These are phyloP conservation scores for Aspergillus spinulosporus DNA, from an alignment of 2,329 filamentous ascomycete genomes.

Conservation along the genomic window DNA sequence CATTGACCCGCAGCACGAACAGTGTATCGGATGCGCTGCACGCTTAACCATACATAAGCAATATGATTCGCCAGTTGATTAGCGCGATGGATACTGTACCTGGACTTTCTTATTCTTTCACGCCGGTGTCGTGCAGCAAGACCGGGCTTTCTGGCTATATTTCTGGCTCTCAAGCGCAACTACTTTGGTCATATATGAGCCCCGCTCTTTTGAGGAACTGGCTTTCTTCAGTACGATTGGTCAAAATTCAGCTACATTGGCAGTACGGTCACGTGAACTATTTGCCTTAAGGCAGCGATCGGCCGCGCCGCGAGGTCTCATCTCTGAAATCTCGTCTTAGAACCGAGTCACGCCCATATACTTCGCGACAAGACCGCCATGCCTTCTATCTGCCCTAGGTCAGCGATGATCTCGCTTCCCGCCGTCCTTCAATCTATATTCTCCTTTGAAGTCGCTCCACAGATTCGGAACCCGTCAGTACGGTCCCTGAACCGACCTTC, in stretches of 20 bases:
- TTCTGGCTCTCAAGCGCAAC: no score
- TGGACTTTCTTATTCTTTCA: no score
- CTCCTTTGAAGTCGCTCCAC: constrained; percentile 24
- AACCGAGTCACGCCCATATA: background rate
- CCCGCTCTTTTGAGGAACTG: no score
- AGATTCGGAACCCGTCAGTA: constrained; percentile 15
- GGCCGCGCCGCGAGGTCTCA: background rate
- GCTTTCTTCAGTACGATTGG: background rate
- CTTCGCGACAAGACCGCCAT: constrained; percentile 15
- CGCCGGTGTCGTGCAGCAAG: no score
- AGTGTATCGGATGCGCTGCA: no score
- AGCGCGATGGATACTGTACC: no score
- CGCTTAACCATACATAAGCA: no score
- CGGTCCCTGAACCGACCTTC: constrained; percentile 1
- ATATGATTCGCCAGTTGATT: no score
- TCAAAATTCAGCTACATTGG: background rate
- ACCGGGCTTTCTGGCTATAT: no score
- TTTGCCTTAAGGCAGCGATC: background rate
- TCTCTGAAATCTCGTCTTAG: constrained; percentile 1
- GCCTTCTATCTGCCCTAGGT: constrained; percentile 25
- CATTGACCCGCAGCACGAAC: no score
- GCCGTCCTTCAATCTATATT: constrained; percentile 28
- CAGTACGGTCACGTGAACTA: background rate
- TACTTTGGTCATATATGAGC: no score
- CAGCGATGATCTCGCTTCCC: constrained; percentile 29